Evolutionary conservation across 106 monocot species (phyloP), one percentile per base, ranked within the genome.

Genomic region (Triglochin maritima): DNA sequence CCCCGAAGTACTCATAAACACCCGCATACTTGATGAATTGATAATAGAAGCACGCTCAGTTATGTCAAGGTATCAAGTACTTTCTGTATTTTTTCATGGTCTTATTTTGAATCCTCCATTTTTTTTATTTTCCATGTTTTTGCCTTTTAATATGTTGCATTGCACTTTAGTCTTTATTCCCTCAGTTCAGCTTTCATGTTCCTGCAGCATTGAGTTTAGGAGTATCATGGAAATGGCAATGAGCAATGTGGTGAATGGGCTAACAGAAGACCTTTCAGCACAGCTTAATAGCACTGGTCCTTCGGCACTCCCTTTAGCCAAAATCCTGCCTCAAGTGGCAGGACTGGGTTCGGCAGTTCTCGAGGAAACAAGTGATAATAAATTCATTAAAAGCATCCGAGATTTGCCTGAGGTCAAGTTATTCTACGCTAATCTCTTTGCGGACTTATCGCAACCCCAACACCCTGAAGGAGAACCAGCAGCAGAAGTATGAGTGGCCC

Each of bases 361-460:
- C 7, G 90, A 91, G 17, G 96, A 88, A 46, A 88, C 90, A 46
- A 69, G 63, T 65, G 79, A 10, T 74, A 96, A 96, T 76, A 91
- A 73, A 62, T 91, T 80, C 67, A 55, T 91, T 47, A 74, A 81
- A 56, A 71, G 45, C n/a, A 80, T 96, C 62, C 71, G 69, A 65
- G 74, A 60, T 67, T 65, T 83, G 71, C 83, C 83, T 7, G 90
- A 96, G 63, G 81, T 91, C 45, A 71, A 86, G 55, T 65, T 87
- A 47, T 96, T 96, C 71, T 88, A 74, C 78, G 88, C 90, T 6
- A 82, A 91, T 14, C 76, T 96, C 47, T 96, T 91, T 74, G 69
- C 96, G 17, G 79, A 90, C 67, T 45, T 79, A 17, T 17, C 68
- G 5, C 68, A 69, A 69, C 76, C 41, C 78, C 49, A 57, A 50